A percentile compares a stretch with the other conserved stretches of the same genome.
phyloP scores from a whole-genome alignment of 2,329 filamentous ascomycete genomes.

The Pseudogymnoascus sp. region DNA sequence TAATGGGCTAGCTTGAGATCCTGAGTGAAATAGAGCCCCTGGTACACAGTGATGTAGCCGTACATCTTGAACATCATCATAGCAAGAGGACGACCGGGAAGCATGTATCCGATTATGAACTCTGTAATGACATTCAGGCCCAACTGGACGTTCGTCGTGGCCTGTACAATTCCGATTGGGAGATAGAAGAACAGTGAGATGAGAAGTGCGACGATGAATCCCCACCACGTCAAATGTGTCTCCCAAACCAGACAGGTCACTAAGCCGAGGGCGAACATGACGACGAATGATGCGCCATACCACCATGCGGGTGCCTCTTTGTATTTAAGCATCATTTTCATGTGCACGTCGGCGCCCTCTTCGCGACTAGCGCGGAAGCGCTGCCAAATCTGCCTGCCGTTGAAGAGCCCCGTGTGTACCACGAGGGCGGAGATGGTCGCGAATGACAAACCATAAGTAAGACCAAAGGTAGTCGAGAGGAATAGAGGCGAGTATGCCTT shows the following conservation, averaged over 20 bases:
- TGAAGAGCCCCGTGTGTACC: slow-evolving; percentile 60
- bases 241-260: slow-evolving; percentile 49
- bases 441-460: slow-evolving; percentile 54
- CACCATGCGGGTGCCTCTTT: slow-evolving; percentile 49
- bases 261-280: slow-evolving; percentile 40
- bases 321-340: slow-evolving; percentile 50
- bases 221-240: slow-evolving; percentile 45
- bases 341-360: slow-evolving; percentile 45
- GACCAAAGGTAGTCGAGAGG: slow-evolving; percentile 50
- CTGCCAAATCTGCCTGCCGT: slow-evolving; percentile 57
- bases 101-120: slow-evolving; percentile 42
- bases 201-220: slow-evolving; percentile 26
- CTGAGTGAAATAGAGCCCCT: slow-evolving; percentile 40
- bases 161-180: slow-evolving; percentile 36
- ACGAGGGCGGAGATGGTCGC: slow-evolving; percentile 53
- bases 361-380: slow-evolving; percentile 15
- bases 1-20: slow-evolving; percentile 47
- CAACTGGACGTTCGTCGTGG: slow-evolving; percentile 42
- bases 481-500: slow-evolving; percentile 58
- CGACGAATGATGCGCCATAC: slow-evolving; percentile 40
- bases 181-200: slow-evolving; percentile 26
- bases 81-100: slow-evolving; percentile 54
- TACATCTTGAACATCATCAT: slow-evolving; percentile 79
- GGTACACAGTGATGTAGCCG: slow-evolving; percentile 43
- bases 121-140: slow-evolving; percentile 43